Evolutionary conservation across 2,329 filamentous ascomycete species (phyloP), one percentile per base, ranked within the genome.

Genomic region (Ophiosphaerella korrae): DNA sequence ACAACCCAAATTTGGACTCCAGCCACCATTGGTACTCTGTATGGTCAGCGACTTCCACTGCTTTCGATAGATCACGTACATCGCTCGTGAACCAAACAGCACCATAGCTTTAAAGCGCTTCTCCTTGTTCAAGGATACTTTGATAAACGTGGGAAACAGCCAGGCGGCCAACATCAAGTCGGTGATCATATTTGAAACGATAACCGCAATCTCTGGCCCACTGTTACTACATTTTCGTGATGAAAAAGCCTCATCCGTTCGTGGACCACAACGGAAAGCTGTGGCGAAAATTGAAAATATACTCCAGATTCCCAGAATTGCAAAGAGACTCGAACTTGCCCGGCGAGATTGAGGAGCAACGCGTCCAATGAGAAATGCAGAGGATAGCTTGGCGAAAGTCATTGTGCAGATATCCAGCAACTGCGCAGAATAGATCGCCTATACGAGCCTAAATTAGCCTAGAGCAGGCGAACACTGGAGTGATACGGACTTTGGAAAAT

Each of bases 81-180:
- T 31, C 13, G 42, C 46, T 34, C 62, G 53, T 9, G 54, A 52
- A 18, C 55, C 55, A 34, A 64, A 64, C 14, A 64, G 40, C 9
- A 57, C 26, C 8, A 46, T 48, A 6, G 57, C 55, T 24, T 50
- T 47, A 3, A 43, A 34, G 6, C 44, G 31, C 34, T 48, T 54
- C 5, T 44, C 48, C 24, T 46, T 53, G 18, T 60, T 45, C 18
- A 66, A 53, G 12, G 64, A 50, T 14, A 70, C 42, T 6, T 46
- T 37, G 39, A 58, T 52, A n/a, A 69, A 32, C 6, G 52, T 50
- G 8, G 67, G 65, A 2, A 68, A 35, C 34, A 70, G 55, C 63
- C 65, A 70, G 9, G 38, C 40, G 7, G 64, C 55, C 13, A 70
- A 48, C 6, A 67, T 24, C 9, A 58, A 37, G 38, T 70, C 67